phyloP scores from a whole-genome alignment of 2,329 filamentous ascomycete species.

The Botrytis squamosa region DNA sequence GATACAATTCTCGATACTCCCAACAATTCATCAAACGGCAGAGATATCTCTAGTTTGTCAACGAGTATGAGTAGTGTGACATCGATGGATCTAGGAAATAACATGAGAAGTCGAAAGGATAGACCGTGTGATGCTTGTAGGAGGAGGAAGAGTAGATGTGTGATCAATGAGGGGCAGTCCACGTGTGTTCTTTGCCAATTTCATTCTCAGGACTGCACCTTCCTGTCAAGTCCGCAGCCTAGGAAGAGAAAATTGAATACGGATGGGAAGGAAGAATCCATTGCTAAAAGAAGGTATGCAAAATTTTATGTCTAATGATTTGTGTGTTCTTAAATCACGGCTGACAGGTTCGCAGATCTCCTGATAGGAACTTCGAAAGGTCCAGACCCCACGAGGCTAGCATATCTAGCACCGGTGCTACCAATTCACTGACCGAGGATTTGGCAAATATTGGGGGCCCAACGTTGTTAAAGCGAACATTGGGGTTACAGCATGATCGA shows the following conservation, averaged over 20 bases:
- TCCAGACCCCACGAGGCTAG: slow-evolving; percentile 56
- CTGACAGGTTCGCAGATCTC: slow-evolving; percentile 48
- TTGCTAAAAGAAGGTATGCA: slow-evolving; percentile 66
- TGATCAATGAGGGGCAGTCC: slow-evolving; percentile 71
- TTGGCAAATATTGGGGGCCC: slow-evolving; percentile 69
- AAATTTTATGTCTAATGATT: neutral
- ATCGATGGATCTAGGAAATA: slow-evolving; percentile 49
- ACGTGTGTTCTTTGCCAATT: slow-evolving; percentile 75
- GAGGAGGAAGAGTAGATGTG: slow-evolving; percentile 71
- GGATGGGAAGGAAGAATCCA: slow-evolving; percentile 54
- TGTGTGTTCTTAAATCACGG: neutral
- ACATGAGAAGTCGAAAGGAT: slow-evolving; percentile 48
- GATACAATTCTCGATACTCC: slow-evolving; percentile 31
- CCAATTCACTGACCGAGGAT: slow-evolving; percentile 64
- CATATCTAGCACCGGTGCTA: slow-evolving; percentile 60
- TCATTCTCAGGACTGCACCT: slow-evolving; percentile 75
- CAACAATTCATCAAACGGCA: slow-evolving; percentile 29
- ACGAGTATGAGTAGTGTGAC: slow-evolving; percentile 53
- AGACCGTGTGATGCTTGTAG: slow-evolving; percentile 72
- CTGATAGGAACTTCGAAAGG: slow-evolving; percentile 55
- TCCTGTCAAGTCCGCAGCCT: slow-evolving; percentile 71
- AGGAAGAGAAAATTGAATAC: slow-evolving; percentile 75
- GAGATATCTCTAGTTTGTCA: slow-evolving; percentile 44
- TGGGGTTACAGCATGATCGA: slow-evolving; percentile 74
- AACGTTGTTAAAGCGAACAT: slow-evolving; percentile 63